Evolutionary conservation across 345 rosid species (phyloP), one percentile per base, ranked within the genome.

Genomic region (Cardamine chenopodiifolia): DNA sequence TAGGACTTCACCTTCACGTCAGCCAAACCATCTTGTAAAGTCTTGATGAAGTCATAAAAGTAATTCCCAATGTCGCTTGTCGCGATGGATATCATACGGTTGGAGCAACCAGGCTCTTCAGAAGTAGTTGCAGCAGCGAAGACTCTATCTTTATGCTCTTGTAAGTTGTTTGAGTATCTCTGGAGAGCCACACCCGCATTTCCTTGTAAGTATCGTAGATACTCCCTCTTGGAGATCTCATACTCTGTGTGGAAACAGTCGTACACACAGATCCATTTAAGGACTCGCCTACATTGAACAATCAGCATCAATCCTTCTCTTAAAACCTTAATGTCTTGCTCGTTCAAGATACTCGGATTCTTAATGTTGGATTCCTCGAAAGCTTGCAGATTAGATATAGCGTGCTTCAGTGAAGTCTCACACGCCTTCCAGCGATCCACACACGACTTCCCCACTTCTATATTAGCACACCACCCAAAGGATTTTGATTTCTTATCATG

Each of bases 1-100:
- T 76, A 76, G 1, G 70, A 65, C 65, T 6, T 53, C 52, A 62
- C 80, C 66, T 62, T 20, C 75, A 70, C 61, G 3, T 47, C 80
- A 3, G 12, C 34, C 40, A 70, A 40, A 45, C 71, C 75, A 55
- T 64, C 66, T 70, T 70, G 15, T 9, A 70, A 13, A 25, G 54
- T 25, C 59, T 64, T 56, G 37, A 65, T 4, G 13, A 77, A 77
- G 26, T 55, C 8, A 20, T 54, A 55, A 2, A 77, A 77, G 76
- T 55, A 56, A 35, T 69, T 76, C 14, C 80, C 71, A 28, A 63
- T 70, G 20, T 31, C 42, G 26, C 35, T 75, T 28, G 62, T 49
- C 6, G 20, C 28, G 2, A 8, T 40, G 0, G 45, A 12, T 9
- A 59, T 6, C 62, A 13, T 56, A 5, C 5, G 3, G 29, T 7